Percentiles rank a stretch among this genome's conserved stretches.
Conservation (phyloP, 225 moss, liverwort and hornwort genomes). For the Asterella californica region DNA sequence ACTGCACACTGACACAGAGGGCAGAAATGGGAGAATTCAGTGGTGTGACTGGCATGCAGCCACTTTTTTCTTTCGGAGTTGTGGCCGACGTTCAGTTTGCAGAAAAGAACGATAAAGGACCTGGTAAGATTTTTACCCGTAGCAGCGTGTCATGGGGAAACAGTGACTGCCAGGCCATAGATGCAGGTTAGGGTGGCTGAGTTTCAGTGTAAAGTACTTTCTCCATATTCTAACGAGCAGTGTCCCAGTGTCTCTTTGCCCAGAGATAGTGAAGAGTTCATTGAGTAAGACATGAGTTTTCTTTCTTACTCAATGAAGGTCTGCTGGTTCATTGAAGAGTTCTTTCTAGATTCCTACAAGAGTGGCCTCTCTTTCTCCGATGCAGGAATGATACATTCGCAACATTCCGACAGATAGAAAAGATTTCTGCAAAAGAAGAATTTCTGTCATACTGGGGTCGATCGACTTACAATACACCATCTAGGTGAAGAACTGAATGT, state of each 20-base stretch:
- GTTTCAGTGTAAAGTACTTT: not conserved
- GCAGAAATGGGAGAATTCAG: conserved; percentile 13
- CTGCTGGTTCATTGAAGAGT: not conserved
- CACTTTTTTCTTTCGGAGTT: conserved; percentile 55
- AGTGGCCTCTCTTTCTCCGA: not conserved
- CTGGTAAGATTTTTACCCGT: conserved; percentile 14
- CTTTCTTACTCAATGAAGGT: no score
- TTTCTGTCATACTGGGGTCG: not conserved
- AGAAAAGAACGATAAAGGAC: conserved; percentile 39
- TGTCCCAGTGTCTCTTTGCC: no score
- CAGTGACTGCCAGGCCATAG: not conserved
- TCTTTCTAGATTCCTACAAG: not conserved
- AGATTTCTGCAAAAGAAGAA: not conserved
- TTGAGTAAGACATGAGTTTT: not conserved
- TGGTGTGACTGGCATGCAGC: conserved; percentile 11
- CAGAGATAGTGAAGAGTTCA: not conserved
- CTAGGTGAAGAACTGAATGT: not conserved
- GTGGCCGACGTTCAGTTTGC: conserved; percentile 59
- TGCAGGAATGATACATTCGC: not conserved
- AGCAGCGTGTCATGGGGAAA: not conserved
- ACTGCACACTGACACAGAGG: not conserved
- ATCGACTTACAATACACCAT: not conserved
- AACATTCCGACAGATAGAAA: not conserved
- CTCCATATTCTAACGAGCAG: not conserved
- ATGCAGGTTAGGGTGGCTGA: not conserved